Evolutionary conservation across 306 rosid species (phyloP), one percentile per base, ranked within the genome.

Genomic region (Cicer chorassanicum): DNA sequence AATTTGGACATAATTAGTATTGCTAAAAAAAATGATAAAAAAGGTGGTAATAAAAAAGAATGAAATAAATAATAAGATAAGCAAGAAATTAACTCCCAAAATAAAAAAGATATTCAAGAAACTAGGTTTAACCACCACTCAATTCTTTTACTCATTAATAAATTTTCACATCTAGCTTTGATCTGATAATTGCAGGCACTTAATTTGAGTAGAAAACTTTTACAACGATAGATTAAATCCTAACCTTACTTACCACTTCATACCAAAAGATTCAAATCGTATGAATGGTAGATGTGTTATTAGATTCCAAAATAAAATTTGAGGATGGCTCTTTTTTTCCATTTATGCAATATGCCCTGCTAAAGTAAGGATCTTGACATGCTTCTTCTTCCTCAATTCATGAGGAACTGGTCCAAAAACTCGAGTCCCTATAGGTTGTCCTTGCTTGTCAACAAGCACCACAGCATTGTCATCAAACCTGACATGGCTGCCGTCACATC

Each of bases 321-420:
- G 10, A 53, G 40, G 62, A 53, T 39, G 56, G 6, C 74, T 64
- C n/a, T 29, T 70, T 53, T 71, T 72, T 78, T 21, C 0, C 67
- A 57, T 68, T 49, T 64, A 91, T n/a, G 97, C 93, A 78, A 91
- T 89, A 55, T 93, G 92, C 82, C 87, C 88, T 0, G 91, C 93
- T 80, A 91, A 84, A 66, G 97, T 91, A 82, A 88, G 98, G 73
- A 93, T 93, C 82, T 91, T 93, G 70, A 88, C 89, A 80, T 93
- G 98, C 79, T 93, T 91, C 82, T 24, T 24, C 34, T 91, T 84
- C 86, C 98, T 86, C 39, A 88, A 79, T 75, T 91, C 94, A 21
- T 91, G 98, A 5, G 97, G 98, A 43, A 93, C 94, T 1, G 97
- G 96, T 7, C 97, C 98, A 46, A 91, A 93, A 61, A 89, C 97